Percentiles rank a stretch among this genome's conserved stretches.
Evolutionary conservation across 2,329 filamentous ascomycete species (phyloP).

Genomic region (Aspergillus alliaceus): DNA sequence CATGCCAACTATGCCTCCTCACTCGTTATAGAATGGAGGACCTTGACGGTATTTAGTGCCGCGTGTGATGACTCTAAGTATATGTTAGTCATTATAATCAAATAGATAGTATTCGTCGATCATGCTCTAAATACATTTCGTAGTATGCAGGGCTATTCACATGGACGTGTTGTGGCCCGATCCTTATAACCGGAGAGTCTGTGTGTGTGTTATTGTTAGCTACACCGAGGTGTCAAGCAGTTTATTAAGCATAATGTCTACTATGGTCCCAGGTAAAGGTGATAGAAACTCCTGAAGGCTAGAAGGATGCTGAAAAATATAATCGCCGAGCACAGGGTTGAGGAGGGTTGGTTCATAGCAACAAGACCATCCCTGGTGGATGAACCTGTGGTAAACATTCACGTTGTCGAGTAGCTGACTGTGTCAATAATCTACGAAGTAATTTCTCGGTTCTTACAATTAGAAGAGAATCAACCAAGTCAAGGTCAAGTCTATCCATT

Average conservation of each 20-base stretch:
- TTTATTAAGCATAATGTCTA: background rate
- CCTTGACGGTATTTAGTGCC: background rate
- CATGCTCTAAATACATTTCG: background rate
- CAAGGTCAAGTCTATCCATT: background rate
- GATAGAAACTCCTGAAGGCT: background rate
- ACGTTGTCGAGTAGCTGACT: background rate
- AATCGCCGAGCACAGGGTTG: too few relatives aligned
- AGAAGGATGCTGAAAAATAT: background rate
- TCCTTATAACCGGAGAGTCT: background rate
- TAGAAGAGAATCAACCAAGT: background rate
- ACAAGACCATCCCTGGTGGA: background rate
- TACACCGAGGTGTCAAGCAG: background rate
- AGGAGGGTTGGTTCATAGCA: background rate
- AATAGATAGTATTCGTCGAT: too few relatives aligned
- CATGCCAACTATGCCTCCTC: background rate
- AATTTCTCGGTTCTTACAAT: too few relatives aligned
- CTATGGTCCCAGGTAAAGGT: background rate
- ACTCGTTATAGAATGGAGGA: background rate
- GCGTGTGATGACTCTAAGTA: background rate
- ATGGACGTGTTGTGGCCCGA: background rate
- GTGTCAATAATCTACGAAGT: too few relatives aligned
- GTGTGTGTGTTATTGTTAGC: too few relatives aligned
- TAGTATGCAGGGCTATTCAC: background rate
- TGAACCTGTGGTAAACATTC: background rate
- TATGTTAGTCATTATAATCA: background rate